Evolutionary conservation across 78 protist genomes (phyloP), one percentile per base, ranked within the genome.

Genomic region (Dictyostelium capitatum): DNA sequence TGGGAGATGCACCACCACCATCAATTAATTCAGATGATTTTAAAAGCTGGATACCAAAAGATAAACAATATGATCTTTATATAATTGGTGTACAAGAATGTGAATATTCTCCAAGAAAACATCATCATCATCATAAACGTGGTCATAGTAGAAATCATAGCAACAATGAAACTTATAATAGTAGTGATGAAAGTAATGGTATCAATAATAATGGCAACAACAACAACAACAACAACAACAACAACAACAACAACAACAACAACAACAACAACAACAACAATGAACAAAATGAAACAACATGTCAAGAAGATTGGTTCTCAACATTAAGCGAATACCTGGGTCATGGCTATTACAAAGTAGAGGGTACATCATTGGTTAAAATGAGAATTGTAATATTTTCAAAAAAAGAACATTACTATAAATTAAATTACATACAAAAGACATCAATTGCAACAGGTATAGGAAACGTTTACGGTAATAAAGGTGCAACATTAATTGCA

Each of bases 381-480:
- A 92, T 92, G 89, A 19, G 96, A 15, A 77, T 92, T 15, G 25
- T 75, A 4, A 47, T 92, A 30, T 92, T 80, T n/a, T 65, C 82
- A 17, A 54, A 46, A 57, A 92, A 82, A 47, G 89, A 92, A 62
- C 96, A 83, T 11, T 78, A 78, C 15, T 78, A 72, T 30, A 92
- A 75, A 46, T 50, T 92, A 32, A 67, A 67, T 50, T 79, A 92
- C 47, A 78, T 92, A 30, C 82, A 92, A 41, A 70, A 50, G 28
- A 47, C 37, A 2, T 23, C 78, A 0, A 89, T 62, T 25, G 85
- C 89, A 1, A 92, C 96, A 2, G 96, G 96, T n/a, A 83, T 92
- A 10, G 96, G 89, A n/a, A 89, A 89, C 43, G 48, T 80, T 30
- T 56, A 92, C 64, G 99, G 98, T 23, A 97, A 97, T 95, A 97